Conservation (phyloP, 768 basidiomycete genomes). For the Coprinopsis marcescibilis region DNA sequence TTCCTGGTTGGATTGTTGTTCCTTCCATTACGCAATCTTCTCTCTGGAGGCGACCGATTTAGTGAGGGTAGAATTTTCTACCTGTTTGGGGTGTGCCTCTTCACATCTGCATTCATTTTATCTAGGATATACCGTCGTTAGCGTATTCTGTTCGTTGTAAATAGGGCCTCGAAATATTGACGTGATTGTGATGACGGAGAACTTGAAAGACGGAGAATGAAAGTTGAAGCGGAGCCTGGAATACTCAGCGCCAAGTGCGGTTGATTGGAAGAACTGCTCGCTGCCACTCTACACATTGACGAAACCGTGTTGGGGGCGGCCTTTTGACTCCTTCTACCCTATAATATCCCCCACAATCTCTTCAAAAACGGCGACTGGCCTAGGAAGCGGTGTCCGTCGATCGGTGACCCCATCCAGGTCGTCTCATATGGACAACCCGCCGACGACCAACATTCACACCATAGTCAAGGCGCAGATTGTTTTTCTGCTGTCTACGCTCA, state of each 20-base stretch:
- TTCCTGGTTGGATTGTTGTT: slow-evolving; percentile 83
- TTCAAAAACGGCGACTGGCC: slow-evolving; percentile 67
- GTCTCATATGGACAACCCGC: slow-evolving; percentile 84
- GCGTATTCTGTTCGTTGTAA: slow-evolving; percentile 9
- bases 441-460: slow-evolving; percentile 82
- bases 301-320: slow-evolving; percentile 38
- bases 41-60: slow-evolving; percentile 52
- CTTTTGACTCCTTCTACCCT: slow-evolving; percentile 24
- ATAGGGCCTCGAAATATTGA: not conserved
- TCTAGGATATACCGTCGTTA: slow-evolving; percentile 34
- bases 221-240: slow-evolving; percentile 14
- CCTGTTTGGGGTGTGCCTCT: slow-evolving; percentile 63
- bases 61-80: slow-evolving; percentile 90
- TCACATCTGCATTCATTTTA: slow-evolving; percentile 30
- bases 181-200: slow-evolving; percentile 16
- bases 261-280: slow-evolving; percentile 18
- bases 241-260: slow-evolving; percentile 1
- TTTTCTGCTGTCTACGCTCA: slow-evolving; percentile 91
- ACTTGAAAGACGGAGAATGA: slow-evolving; percentile 30
- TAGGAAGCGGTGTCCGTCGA: slow-evolving; percentile 64
- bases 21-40: slow-evolving; percentile 71
- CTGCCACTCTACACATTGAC: slow-evolving; percentile 37
- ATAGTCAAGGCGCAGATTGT: slow-evolving; percentile 97
- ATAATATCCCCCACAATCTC: slow-evolving; percentile 33
- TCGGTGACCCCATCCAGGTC: slow-evolving; percentile 75